Evolutionary conservation across 352 stramenopile species (phyloP), one percentile per base, ranked within the genome.

Genomic region (Globisporangium ultimum): DNA sequence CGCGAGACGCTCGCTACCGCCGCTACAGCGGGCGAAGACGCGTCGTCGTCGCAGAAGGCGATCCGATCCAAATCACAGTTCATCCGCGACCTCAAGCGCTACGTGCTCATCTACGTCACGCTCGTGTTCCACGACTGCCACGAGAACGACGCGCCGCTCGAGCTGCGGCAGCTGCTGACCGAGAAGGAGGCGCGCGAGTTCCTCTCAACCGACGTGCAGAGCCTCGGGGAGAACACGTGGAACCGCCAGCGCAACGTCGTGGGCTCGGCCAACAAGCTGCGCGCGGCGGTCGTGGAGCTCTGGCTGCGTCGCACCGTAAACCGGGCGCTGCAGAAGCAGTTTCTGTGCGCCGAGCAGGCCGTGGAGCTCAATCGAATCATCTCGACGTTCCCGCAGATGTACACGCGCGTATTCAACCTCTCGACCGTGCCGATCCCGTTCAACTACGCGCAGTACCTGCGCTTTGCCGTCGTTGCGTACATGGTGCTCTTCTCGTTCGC

Each of bases 51-150:
- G 18, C 76, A 12, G 55, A 64, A 24, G 68, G 64, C 36, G 67
- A 78, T 40, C 54, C 55, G 58, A 51, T 58, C 13, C 66, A 78
- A 84, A 55, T 73, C 66, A n/a, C 67, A 80, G 52, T 78, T 85
- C 42, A 68, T 89, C 48, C 64, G 66, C 20, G 74, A 87, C 58
- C 63, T 89, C 15, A 83, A 84, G 64, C 74, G 79, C n/a, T 77
- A 82, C 45, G 66, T 80, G 53, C 48, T 89, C 41, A 60, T 78
- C 22, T 87, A 87, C 28, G 61, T 83, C 18, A 76, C 68, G 45
- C 63, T 89, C 3, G 68, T 80, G 13, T 78, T 89, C 42, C 70
- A 89, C 17, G 79, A 89, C 58, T 87, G 79, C 34, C 71, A 77
- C 45, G 56, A 63, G 54, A 71, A 63, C 40, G 69, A 82, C 42